These are phyloP conservation scores for Actinidia chinensis DNA, from an alignment of 179 eudicot species.

Conservation along the genomic window DNA sequence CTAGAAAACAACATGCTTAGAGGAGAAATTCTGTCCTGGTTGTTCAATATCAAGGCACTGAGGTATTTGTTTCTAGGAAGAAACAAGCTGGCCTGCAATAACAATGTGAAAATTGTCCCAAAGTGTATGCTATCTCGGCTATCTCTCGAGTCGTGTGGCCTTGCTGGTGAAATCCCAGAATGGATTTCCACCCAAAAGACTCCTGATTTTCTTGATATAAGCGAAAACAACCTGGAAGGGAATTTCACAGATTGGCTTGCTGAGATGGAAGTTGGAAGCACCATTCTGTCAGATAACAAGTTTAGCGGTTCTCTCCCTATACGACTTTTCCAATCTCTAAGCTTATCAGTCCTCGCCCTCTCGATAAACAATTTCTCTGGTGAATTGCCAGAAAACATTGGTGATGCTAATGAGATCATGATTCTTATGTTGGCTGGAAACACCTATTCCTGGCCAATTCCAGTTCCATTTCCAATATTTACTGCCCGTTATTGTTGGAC, in stretches of 20 bases:
- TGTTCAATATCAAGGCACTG: constrained; percentile 38
- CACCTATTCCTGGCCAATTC: constrained; percentile 50
- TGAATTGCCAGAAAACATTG: constrained; percentile 48
- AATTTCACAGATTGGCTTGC: constrained; percentile 54
- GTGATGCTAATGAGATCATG: constrained; percentile 45
- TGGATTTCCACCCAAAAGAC: constrained; percentile 56
- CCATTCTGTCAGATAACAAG: constrained; percentile 52
- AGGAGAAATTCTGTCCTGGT: constrained; percentile 50
- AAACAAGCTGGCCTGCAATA: constrained; percentile 37
- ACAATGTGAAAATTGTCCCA: constrained; percentile 31
- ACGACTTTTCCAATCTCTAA: constrained; percentile 41
- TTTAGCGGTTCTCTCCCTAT: constrained; percentile 53
- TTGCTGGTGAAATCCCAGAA: constrained; percentile 44
- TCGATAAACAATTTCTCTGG: constrained; percentile 59
- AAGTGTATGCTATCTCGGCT: constrained; percentile 43
- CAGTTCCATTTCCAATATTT: constrained; percentile 44
- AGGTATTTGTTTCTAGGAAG: constrained; percentile 41
- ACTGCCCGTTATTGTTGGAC: constrained; percentile 48
- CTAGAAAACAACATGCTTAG: constrained; percentile 38
- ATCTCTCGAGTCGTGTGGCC: constrained; percentile 41
- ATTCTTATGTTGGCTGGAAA: constrained; percentile 52
- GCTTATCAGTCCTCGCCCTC: constrained; percentile 43
- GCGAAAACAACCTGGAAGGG: constrained; percentile 46
- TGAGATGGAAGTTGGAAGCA: constrained; percentile 48
- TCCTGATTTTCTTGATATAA: constrained; percentile 49